phyloP scores from a whole-genome alignment of 2,329 filamentous ascomycete species.

The Talaromyces rugulosus region DNA sequence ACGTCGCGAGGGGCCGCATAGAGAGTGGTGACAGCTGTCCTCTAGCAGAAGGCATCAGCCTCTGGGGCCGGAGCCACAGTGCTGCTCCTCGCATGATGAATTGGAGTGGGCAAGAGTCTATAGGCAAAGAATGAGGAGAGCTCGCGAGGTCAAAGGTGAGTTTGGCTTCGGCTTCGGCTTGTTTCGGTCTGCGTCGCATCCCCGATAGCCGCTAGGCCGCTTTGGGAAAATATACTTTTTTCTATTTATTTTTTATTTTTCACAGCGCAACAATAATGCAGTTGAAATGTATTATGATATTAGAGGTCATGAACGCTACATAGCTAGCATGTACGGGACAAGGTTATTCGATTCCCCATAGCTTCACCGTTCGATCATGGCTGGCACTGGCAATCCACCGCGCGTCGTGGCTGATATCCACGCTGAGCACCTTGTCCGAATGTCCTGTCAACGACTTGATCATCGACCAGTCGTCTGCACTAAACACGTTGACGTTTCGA shows the following conservation, averaged over 20 bases:
- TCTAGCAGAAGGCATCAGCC: background rate
- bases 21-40: background rate
- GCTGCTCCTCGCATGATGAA: background rate
- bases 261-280: background rate
- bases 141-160: background rate
- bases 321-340: background rate
- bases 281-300: background rate
- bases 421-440: slow-evolving; percentile 84
- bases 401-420: slow-evolving; percentile 80
- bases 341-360: slow-evolving; percentile 74
- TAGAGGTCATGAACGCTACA: background rate
- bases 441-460: slow-evolving; percentile 86
- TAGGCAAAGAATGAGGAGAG: background rate
- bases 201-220: background rate
- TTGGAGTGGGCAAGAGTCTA: background rate
- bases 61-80: background rate
- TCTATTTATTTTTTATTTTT: background rate
- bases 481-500: slow-evolving; percentile 92
- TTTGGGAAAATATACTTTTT: background rate
- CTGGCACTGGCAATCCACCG: slow-evolving; percentile 93
- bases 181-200: background rate
- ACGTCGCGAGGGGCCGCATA: background rate
- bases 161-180: background rate
- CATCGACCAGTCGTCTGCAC: slow-evolving; percentile 90
- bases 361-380: slow-evolving; percentile 89